A percentile compares a stretch with the other conserved stretches of the same genome.
These are phyloP conservation scores for Helianthus tuberosus DNA, from an alignment of 129 eudicot genomes.

Conservation along the genomic window DNA sequence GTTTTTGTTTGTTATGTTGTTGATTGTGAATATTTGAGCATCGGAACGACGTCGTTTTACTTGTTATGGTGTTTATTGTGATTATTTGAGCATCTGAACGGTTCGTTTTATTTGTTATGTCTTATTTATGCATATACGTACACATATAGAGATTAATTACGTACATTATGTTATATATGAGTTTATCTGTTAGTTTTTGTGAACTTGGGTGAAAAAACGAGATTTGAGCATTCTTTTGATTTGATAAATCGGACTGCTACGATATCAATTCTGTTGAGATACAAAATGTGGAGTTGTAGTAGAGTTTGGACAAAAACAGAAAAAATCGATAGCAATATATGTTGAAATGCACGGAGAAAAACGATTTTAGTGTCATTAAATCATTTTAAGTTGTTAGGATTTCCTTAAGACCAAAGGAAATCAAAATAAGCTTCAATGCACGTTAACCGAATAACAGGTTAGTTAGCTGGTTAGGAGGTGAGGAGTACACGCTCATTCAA, in stretches of 20 bases:
- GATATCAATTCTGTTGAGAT: background rate
- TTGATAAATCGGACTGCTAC: background rate
- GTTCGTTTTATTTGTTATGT: background rate
- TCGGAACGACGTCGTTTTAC: background rate
- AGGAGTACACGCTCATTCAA: no score
- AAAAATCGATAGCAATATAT: background rate
- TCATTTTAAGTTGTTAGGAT: background rate
- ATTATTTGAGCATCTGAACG: background rate
- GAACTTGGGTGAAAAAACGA: slow-evolving; percentile 21
- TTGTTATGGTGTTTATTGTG: background rate
- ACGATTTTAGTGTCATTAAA: background rate
- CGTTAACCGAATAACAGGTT: no score
- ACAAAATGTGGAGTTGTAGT: background rate
- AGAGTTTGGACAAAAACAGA: slow-evolving; percentile 8
- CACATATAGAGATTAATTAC: background rate
- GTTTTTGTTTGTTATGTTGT: background rate
- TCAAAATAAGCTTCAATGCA: no score
- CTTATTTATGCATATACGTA: background rate
- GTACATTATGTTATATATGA: background rate
- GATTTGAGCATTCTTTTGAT: slow-evolving; percentile 1
- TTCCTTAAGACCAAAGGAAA: background rate
- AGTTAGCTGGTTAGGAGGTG: no score
- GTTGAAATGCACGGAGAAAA: background rate
- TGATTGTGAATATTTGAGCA: slow-evolving; percentile 1
- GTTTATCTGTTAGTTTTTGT: no score